Evolutionary conservation across 176 grass and related monocot species (phyloP).

Genomic region (Eragrostis curvula): DNA sequence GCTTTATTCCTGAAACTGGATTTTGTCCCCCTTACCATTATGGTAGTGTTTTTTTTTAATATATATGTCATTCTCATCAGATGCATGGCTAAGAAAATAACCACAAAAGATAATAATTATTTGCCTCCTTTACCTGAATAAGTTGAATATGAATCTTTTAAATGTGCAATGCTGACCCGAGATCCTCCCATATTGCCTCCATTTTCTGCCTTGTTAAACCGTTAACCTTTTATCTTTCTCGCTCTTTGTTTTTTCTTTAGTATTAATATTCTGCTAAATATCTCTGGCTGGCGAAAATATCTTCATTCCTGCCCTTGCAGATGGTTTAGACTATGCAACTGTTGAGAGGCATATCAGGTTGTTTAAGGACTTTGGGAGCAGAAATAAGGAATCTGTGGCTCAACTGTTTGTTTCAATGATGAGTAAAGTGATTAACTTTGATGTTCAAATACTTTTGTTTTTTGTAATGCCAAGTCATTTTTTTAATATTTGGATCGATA

Average conservation of each 20-base stretch:
- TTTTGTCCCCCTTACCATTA: conserved; percentile 27
- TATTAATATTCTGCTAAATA: neutral
- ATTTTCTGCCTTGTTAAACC: conserved; percentile 72
- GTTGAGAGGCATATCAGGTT: conserved; percentile 46
- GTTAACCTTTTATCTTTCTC: conserved; percentile 30
- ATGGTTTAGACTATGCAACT: conserved; percentile 58
- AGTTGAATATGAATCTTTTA: conserved; percentile 25
- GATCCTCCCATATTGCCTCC: conserved; percentile 85
- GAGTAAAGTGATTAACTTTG: conserved; percentile 64
- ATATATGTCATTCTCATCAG: neutral
- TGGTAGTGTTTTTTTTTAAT: neutral
- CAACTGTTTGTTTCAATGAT: conserved; percentile 80
- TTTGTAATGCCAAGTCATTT: neutral
- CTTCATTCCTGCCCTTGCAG: conserved; percentile 45
- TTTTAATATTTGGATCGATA: conserved; percentile 1
- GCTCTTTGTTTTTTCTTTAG: neutral
- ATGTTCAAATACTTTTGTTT: neutral
- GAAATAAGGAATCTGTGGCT: conserved; percentile 83
- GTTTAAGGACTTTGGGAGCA: conserved; percentile 69
- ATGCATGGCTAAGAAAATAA: conserved; percentile 12
- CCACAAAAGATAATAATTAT: neutral
- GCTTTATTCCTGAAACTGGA: neutral
- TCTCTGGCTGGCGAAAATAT: neutral
- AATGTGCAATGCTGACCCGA: conserved; percentile 71
- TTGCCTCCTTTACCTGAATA: conserved; percentile 12